Evolutionary conservation across 1,284 basidiomycete genomes (phyloP), one percentile per base, ranked within the genome.

Genomic region (Fomes fomentarius): DNA sequence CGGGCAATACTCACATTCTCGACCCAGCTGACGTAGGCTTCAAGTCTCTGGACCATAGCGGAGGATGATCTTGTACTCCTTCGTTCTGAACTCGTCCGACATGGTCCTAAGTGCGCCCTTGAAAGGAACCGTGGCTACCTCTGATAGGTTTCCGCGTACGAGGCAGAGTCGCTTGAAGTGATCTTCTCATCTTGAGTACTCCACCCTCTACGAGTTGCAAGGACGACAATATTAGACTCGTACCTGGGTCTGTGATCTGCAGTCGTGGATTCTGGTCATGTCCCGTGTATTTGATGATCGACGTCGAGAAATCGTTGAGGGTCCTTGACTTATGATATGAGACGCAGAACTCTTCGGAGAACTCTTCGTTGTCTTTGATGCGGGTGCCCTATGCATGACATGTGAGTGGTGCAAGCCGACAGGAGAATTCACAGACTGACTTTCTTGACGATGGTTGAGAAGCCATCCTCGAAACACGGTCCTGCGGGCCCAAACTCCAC

Each of bases 31-130:
- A 79, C 68, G 50, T 77, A 71, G 0, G 78, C 76, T 44, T 74
- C 69, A 14, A 79, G 38, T n/a, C 50, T 79, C 76, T 0, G 77
- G 63, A 4, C 82, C 82, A 50, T 79, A 81, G 42, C 73, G 68
- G 45, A 84, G 66, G 19, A 83, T 69, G 48, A 84, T 68, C 21
- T 77, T 74, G 58, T 74, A 81, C 11, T 69, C 63, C 41, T 76
- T 72, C 34, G 66, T 60, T 56, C 74, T 82, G 44, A 69, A 75
- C 6, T 50, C 45, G 22, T 11, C 10, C 15, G 67, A 66, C 0
- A 38, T 43, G 5, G 52, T 11, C 2, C 65, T 68, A 5, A 19
- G 7, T 6, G 34, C 35, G n/a, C n/a, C n/a, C n/a, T n/a, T n/a
- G n/a, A n/a, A n/a, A 11, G 47, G 39, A 3, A 39, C 45, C 25